Conservation (phyloP, 352 stramenopile species). For the Globisporangium heterothallicum region DNA sequence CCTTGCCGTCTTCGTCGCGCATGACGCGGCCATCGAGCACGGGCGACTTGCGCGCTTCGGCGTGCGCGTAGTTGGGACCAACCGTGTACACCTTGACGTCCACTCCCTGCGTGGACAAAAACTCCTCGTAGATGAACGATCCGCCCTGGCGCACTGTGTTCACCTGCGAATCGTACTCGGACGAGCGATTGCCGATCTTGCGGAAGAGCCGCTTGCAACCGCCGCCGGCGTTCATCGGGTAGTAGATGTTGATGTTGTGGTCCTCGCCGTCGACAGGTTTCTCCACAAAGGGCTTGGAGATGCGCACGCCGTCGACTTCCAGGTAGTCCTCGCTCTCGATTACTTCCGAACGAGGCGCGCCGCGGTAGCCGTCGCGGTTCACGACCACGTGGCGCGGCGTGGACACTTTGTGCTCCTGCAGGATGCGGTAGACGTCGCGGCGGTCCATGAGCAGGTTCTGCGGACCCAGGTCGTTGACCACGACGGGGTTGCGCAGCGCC, state of each 20-base stretch:
- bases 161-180: constrained; percentile 94
- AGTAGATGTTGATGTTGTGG: constrained; percentile 99
- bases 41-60: constrained; percentile 98
- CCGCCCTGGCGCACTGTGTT: constrained; percentile 91
- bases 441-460: constrained; percentile 95
- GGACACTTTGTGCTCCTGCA: constrained; percentile 92
- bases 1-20: constrained; percentile 96
- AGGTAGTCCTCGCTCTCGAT: constrained; percentile 78
- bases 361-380: constrained; percentile 89
- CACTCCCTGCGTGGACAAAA: constrained; percentile 98
- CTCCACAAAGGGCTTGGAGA: constrained; percentile 99
- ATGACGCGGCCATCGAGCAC: constrained; percentile 98
- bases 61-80: constrained; percentile 97
- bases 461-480: constrained; percentile 97
- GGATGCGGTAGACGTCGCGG: constrained; percentile 91
- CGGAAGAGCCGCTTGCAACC: constrained; percentile 99
- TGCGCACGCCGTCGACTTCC: constrained; percentile 90
- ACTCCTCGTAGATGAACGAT: constrained; percentile 98
- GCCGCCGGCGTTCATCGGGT: constrained; percentile 97
- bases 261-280: constrained; percentile 99
- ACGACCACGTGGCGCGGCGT: constrained; percentile 94
- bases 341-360: constrained; percentile 23
- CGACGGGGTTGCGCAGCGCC: constrained; percentile 89
- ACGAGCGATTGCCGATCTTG: constrained; percentile 91
- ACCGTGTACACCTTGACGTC: constrained; percentile 99